Conservation (phyloP, 1,139 yeast species). For the Yamadazyma triangularis region DNA sequence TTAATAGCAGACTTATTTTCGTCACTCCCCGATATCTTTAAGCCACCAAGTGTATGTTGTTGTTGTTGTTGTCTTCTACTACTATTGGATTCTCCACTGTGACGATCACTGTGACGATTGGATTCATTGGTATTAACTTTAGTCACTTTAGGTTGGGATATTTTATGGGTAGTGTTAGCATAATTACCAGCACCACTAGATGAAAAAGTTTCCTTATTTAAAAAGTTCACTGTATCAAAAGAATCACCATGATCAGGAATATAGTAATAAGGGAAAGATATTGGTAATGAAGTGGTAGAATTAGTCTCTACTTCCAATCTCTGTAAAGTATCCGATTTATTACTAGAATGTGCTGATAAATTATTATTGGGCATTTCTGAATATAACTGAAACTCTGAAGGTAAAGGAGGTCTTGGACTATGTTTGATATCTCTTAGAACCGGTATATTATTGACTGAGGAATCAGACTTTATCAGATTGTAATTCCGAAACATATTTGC, state of each 20-base stretch:
- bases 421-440: not conserved
- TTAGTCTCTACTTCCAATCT: slow-evolving; percentile 29
- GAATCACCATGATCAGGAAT: slow-evolving; percentile 23
- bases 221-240: slow-evolving; percentile 29
- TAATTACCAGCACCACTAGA: slow-evolving; percentile 14
- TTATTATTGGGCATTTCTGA: slow-evolving; percentile 5
- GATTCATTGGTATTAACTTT: not conserved
- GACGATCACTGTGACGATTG: too few species aligned
- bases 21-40: slow-evolving; percentile 3
- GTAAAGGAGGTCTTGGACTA: slow-evolving; percentile 6
- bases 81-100: not conserved
- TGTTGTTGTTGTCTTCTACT: too few species aligned
- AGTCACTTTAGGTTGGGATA: too few species aligned
- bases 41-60: slow-evolving; percentile 6
- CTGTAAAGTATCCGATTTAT: slow-evolving; percentile 13
- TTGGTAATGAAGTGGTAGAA: slow-evolving; percentile 27
- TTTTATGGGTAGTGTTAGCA: slow-evolving; percentile 17
- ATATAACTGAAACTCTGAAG: slow-evolving; percentile 8
- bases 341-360: slow-evolving; percentile 6
- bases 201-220: slow-evolving; percentile 11
- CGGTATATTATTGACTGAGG: not conserved
- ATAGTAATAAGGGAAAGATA: slow-evolving; percentile 33
- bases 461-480: not conserved
- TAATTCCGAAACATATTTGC: not conserved
- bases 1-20: slow-evolving; percentile 2